A percentile compares a stretch with the other conserved stretches of the same genome.
Evolutionary conservation across 2,329 filamentous ascomycete genomes (phyloP).

Genomic region (Sporothrix brasiliensis): DNA sequence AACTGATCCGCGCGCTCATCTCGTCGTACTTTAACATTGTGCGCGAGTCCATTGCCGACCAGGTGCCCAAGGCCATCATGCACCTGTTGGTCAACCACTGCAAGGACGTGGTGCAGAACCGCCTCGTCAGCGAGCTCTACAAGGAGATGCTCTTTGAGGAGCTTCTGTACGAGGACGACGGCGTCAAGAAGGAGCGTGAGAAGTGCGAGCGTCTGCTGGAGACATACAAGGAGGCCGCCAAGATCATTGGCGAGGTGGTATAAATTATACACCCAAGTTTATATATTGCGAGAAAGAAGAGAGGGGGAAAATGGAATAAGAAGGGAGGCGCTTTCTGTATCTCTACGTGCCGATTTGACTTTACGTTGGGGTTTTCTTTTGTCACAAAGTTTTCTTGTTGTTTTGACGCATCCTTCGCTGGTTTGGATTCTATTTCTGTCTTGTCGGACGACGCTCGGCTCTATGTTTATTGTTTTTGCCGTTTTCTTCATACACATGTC

Average conservation of each 20-base stretch:
- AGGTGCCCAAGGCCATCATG: constrained; percentile 99
- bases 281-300: not conserved
- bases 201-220: constrained; percentile 96
- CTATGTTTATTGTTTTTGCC: not conserved
- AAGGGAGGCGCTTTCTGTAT: not conserved
- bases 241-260: constrained; percentile 96
- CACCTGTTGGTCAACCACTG: constrained; percentile 97
- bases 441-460: constrained; percentile 15
- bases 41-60: constrained; percentile 95
- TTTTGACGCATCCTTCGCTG: not conserved
- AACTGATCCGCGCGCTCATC: constrained; percentile 93
- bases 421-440: not conserved
- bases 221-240: constrained; percentile 96
- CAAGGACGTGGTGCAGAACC: constrained; percentile 96
- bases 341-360: not conserved
- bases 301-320: not conserved
- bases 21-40: constrained; percentile 99
- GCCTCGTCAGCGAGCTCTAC: constrained; percentile 93
- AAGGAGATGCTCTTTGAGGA: constrained; percentile 89
- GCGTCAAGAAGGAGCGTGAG: constrained; percentile 76
- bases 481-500: not conserved
- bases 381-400: not conserved
- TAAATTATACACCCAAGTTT: constrained; percentile 46
- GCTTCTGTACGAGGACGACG: constrained; percentile 94
- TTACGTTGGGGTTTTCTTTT: not conserved